Evolutionary conservation across 2,329 filamentous ascomycete genomes (phyloP).

Genomic region (Orbilia oligospora): DNA sequence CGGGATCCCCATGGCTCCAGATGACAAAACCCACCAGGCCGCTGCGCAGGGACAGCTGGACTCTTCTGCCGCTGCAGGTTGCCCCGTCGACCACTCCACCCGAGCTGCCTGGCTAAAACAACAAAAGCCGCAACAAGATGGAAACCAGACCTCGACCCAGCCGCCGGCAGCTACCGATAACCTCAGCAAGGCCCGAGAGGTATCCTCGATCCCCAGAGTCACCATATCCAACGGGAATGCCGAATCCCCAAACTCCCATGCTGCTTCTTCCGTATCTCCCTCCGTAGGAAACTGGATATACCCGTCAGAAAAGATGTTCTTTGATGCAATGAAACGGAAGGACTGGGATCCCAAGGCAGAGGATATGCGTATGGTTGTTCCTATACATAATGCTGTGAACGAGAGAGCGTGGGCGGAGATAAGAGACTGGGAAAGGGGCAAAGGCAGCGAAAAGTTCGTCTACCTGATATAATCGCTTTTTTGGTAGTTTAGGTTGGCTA

Average conservation of each 20-base stretch:
- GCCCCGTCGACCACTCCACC: conserved; percentile 91
- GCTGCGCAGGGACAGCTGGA: conserved; percentile 13
- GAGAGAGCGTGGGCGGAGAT: conserved; percentile 97
- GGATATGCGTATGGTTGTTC: conserved; percentile 93
- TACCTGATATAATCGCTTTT: not conserved
- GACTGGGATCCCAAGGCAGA: conserved; percentile 78
- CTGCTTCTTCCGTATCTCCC: conserved; percentile 68
- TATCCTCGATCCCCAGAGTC: conserved; percentile 84
- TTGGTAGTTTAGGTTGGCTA: not conserved
- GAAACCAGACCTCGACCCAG: conserved; percentile 62
- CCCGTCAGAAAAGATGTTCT: conserved; percentile 97
- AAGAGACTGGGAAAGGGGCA: conserved; percentile 82
- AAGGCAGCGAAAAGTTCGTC: conserved; percentile 73
- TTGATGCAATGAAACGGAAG: conserved; percentile 95
- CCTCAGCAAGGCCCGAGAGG: conserved; percentile 78
- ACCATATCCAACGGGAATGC: conserved; percentile 65
- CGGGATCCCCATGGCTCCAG: conserved; percentile 30
- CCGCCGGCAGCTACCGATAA: conserved; percentile 63
- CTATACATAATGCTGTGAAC: conserved; percentile 98
- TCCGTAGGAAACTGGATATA: conserved; percentile 90
- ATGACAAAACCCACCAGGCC: conserved; percentile 18
- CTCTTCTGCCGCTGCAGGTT: conserved; percentile 69
- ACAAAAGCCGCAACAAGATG: conserved; percentile 64
- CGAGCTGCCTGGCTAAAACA: conserved; percentile 83
- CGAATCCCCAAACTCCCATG: conserved; percentile 66